phyloP scores from a whole-genome alignment of 2,329 filamentous ascomycete genomes.

The Diaporthe sp. region DNA sequence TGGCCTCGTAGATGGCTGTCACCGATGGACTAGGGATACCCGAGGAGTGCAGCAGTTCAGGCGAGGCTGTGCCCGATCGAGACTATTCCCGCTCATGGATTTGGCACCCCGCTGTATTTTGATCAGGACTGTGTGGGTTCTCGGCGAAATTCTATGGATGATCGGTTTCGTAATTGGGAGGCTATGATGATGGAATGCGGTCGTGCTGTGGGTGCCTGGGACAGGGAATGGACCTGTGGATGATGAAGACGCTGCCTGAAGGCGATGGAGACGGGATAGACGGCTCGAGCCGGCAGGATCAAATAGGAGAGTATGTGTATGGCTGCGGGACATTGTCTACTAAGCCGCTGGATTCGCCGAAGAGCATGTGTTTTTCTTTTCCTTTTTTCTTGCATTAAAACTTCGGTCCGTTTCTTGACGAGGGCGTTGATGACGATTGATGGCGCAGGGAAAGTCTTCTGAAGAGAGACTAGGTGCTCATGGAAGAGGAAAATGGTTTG shows the following conservation, averaged over 20 bases:
- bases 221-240: no score
- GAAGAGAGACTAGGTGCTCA: not conserved
- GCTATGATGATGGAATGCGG: not conserved
- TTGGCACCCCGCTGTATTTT: not conserved
- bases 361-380: not conserved
- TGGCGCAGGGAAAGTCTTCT: constrained; percentile 12
- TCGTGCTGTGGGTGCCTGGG: not conserved
- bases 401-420: not conserved
- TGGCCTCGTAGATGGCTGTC: not conserved
- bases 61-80: not conserved
- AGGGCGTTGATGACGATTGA: constrained; percentile 1
- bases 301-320: not conserved
- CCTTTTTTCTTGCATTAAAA: not conserved
- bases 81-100: not conserved
- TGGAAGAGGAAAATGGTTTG: not conserved
- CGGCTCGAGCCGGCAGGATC: no score
- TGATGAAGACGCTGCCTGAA: no score
- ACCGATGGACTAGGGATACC: not conserved
- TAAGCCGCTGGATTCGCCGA: not conserved
- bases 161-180: no score
- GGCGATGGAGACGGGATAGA: not conserved
- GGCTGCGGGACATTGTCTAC: not conserved
- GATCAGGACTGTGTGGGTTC: not conserved
- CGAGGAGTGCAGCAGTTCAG: no score
- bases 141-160: not conserved